phyloP scores from a whole-genome alignment of 495 filamentous ascomycete species.

The Cercophora sp. region DNA sequence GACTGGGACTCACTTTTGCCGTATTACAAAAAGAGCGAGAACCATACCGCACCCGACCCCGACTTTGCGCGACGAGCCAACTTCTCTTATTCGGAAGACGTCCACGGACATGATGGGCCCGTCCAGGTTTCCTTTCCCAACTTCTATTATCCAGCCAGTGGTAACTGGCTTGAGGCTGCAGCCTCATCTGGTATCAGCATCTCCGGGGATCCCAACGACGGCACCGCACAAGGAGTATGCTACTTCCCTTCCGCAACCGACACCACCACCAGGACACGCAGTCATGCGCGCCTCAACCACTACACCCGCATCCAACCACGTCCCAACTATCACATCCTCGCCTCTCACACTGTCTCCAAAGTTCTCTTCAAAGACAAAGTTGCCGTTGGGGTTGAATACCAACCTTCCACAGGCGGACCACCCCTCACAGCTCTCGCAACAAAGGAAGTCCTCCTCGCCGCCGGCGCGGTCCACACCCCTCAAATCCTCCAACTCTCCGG shows the following conservation, averaged over 20 bases:
- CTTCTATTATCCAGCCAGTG: conserved; percentile 1
- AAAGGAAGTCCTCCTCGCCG: conserved; percentile 52
- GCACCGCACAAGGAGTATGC: background rate
- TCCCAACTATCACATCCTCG: conserved; percentile 12
- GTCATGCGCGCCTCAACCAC: conserved; percentile 9
- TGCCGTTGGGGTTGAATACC: conserved; percentile 5
- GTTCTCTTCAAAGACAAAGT: conserved; percentile 26
- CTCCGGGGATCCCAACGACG: background rate
- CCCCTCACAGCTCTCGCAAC: conserved; percentile 31
- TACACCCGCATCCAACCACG: background rate
- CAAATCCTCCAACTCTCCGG: conserved; percentile 51
- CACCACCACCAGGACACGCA: conserved; percentile 3
- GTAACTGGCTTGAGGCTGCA: conserved; percentile 1
- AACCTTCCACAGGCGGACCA: background rate
- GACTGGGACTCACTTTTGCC: conserved; percentile 38
- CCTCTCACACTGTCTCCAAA: conserved; percentile 22
- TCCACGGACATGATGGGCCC: background rate
- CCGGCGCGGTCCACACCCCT: conserved; percentile 50
- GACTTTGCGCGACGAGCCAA: conserved; percentile 7
- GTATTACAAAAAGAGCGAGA: conserved; percentile 32
- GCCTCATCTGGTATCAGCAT: background rate
- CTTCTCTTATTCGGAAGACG: background rate
- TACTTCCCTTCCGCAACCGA: background rate
- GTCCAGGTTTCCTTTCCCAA: conserved; percentile 8
- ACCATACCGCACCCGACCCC: conserved; percentile 22